phyloP scores from a whole-genome alignment of 768 basidiomycete genomes.

The Serendipita vermifera region DNA sequence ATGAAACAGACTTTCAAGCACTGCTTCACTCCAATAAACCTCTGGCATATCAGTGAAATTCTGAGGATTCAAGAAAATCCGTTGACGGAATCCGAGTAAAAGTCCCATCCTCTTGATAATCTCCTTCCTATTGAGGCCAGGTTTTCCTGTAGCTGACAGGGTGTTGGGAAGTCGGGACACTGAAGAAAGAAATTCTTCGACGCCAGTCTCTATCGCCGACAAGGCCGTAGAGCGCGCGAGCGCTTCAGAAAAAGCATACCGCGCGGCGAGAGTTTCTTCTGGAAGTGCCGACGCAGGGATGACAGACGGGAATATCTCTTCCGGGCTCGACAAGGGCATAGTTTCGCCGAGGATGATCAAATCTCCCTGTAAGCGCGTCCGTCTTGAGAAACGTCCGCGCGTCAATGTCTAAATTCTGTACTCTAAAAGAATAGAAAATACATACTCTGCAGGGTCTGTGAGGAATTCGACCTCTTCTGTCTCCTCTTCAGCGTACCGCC shows the following conservation, averaged over 20 bases:
- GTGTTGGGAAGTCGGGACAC: constrained; percentile 69
- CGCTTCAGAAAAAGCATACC: constrained; percentile 86
- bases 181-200: constrained; percentile 72
- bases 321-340: constrained; percentile 41
- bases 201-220: constrained; percentile 70
- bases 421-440: constrained; percentile 7
- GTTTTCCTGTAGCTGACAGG: constrained; percentile 66
- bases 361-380: constrained; percentile 81
- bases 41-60: constrained; percentile 84
- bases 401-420: not conserved
- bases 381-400: constrained; percentile 36
- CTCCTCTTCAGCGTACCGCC: constrained; percentile 53
- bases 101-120: constrained; percentile 89
- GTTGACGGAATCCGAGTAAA: constrained; percentile 84
- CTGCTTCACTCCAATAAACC: constrained; percentile 91
- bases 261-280: constrained; percentile 59
- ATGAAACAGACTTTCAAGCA: constrained; percentile 53
- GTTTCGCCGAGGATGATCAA: constrained; percentile 75
- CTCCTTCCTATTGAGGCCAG: constrained; percentile 63
- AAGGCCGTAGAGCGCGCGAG: constrained; percentile 80
- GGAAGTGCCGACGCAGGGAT: constrained; percentile 33
- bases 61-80: constrained; percentile 77
- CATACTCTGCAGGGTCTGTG: constrained; percentile 78
- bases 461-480: constrained; percentile 90
- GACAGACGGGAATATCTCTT: constrained; percentile 27